A percentile compares a stretch with the other conserved stretches of the same genome.
These are phyloP conservation scores for Blastocystis hominis DNA, from an alignment of 352 stramenopile genomes.

Conservation along the genomic window DNA sequence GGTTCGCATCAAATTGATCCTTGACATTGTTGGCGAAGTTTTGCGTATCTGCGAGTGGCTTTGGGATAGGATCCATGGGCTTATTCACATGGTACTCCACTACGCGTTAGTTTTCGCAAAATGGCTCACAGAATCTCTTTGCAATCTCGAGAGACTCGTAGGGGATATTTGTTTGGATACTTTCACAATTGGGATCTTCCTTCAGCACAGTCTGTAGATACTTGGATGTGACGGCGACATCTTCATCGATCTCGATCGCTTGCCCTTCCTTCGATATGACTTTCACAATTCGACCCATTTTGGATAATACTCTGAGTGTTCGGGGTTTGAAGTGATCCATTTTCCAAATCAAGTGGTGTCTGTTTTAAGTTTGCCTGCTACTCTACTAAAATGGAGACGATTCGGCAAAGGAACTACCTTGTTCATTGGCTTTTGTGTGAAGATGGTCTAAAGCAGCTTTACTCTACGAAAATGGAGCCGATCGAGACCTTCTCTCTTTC, in stretches of 20 bases:
- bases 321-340: conserved; percentile 30
- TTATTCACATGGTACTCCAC: conserved; percentile 51
- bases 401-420: not conserved
- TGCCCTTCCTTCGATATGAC: conserved; percentile 40
- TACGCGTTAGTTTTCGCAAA: not conserved
- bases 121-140: conserved; percentile 10
- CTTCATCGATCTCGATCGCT: not conserved
- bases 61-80: conserved; percentile 29
- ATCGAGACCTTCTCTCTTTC: not conserved
- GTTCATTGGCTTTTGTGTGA: not conserved
- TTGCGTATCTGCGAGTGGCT: conserved; percentile 32
- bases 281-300: conserved; percentile 5
- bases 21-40: conserved; percentile 49
- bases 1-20: conserved; percentile 17
- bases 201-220: conserved; percentile 51
- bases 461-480: not conserved
- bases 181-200: not conserved
- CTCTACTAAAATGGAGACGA: not conserved
- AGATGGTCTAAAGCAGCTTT: not conserved
- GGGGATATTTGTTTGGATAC: conserved; percentile 19
- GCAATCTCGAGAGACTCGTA: conserved; percentile 2
- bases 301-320: not conserved
- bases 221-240: conserved; percentile 29
- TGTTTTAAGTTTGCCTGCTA: not conserved
- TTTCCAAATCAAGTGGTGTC: not conserved